phyloP scores from a whole-genome alignment of 148 eudicot genomes.

The Rhododendron molle region DNA sequence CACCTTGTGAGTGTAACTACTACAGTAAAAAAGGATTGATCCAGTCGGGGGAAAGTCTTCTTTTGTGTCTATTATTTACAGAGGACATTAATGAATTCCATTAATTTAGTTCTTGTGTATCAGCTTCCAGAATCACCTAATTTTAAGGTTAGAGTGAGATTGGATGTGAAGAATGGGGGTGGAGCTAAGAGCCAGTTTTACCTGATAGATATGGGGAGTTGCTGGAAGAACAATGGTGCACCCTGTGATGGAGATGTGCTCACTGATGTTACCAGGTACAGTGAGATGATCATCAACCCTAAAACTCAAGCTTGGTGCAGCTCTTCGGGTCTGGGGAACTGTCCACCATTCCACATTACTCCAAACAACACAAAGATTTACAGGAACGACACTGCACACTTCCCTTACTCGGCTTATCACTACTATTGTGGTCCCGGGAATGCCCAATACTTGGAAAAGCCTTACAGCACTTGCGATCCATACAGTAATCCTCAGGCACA shows the following conservation, averaged over 20 bases:
- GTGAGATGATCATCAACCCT: slow-evolving; percentile 88
- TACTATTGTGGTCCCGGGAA: slow-evolving; percentile 79
- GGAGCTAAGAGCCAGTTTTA: slow-evolving; percentile 87
- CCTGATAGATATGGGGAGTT: slow-evolving; percentile 77
- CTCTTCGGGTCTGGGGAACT: slow-evolving; percentile 37
- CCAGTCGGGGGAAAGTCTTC: not conserved
- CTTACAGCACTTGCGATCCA: slow-evolving; percentile 59
- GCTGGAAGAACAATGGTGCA: slow-evolving; percentile 78
- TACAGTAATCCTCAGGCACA: slow-evolving; percentile 87
- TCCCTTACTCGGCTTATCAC: slow-evolving; percentile 81
- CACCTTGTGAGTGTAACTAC: not conserved
- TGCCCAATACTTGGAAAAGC: slow-evolving; percentile 49
- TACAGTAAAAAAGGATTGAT: not conserved
- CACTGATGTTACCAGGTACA: slow-evolving; percentile 74
- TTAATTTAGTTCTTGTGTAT: slow-evolving; percentile 3
- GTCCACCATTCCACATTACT: slow-evolving; percentile 81
- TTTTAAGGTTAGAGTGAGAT: slow-evolving; percentile 59
- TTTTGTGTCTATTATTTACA: not conserved
- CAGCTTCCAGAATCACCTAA: slow-evolving; percentile 82
- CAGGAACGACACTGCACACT: slow-evolving; percentile 56
- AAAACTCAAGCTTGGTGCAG: slow-evolving; percentile 58
- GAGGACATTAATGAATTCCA: not conserved
- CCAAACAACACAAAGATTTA: slow-evolving; percentile 51
- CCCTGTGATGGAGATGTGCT: slow-evolving; percentile 71
- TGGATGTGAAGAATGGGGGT: slow-evolving; percentile 75